Evolutionary conservation across 305 asterid species (phyloP).

Genomic region (Solanum hybrid): DNA sequence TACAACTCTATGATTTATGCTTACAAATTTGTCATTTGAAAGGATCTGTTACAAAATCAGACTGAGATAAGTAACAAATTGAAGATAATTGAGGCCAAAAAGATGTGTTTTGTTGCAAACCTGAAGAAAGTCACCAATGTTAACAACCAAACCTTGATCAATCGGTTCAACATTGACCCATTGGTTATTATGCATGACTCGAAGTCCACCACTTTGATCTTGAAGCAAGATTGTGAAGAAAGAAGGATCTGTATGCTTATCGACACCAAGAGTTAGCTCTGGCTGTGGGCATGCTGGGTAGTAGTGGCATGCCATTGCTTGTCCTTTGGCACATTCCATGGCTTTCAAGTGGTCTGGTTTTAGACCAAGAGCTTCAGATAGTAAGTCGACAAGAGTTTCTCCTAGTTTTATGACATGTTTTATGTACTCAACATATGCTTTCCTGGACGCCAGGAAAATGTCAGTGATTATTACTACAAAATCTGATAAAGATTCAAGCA

Average conservation of each 20-base stretch:
- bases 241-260: constrained; percentile 50
- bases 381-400: constrained; percentile 24
- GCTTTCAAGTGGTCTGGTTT: constrained; percentile 24
- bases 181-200: constrained; percentile 40
- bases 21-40: constrained; percentile 46
- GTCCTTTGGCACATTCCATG: constrained; percentile 36
- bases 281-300: constrained; percentile 72
- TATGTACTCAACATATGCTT: constrained; percentile 25
- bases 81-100: not conserved
- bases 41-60: constrained; percentile 18
- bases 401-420: constrained; percentile 23
- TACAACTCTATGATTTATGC: constrained; percentile 46
- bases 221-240: constrained; percentile 53
- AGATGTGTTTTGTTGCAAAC: constrained; percentile 12
- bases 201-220: constrained; percentile 73
- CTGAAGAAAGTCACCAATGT: constrained; percentile 68
- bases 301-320: constrained; percentile 42
- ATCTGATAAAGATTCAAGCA: no score
- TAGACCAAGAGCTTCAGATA: constrained; percentile 60
- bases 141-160: constrained; percentile 46
- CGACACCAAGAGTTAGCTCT: constrained; percentile 42
- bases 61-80: not conserved
- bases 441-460: constrained; percentile 17
- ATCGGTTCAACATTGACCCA: constrained; percentile 48
- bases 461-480: not conserved